Base-by-base conservation (phyloP, 140 eudicot species). In the Bidens hawaiensis region DNA sequence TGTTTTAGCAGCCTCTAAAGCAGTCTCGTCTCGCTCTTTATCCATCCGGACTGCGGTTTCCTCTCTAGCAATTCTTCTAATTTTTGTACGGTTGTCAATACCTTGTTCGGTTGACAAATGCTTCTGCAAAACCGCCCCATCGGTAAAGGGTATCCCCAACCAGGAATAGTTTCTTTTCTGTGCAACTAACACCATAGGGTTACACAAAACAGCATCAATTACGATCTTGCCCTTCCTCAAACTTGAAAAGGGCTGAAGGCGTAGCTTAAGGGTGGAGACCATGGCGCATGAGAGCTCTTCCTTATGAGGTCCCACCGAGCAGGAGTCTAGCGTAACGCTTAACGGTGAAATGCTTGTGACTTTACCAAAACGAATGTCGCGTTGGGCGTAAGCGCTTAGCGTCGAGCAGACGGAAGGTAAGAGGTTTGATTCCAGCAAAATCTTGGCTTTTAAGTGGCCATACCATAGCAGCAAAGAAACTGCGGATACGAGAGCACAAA, bases 81-180 rank as follows among this genome's bases (percentile, higher is more conserved):
- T 91, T 80, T 79, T 91, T 13, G 99, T 91, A 70, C 95, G 96
- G 57, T 68, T 50, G 68, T 91, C 99, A 63, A 91, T 91, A 22
- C 99, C 99, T 55, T 91, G 96, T 83, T 91, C 99, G 45, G 93
- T 80, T 28, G 99, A 91, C 65, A 82, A 70, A 75, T 85, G 99
- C 82, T 85, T 80, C 64, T 68, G 83, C 5, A 70, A 46, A 66
- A 41, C 67, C 16, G 74, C 96, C 12, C 77, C 96, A 38, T 87
- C 96, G 6, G 75, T 10, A 72, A 49, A 82, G 38, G 99, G 96
- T 74, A 93, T 76, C 11, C 96, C 99, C 68, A 84, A 77, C 99
- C 99, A 93, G 28, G 99, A 71, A 62, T 75, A 93, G 60, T 93
- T 72, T 76, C 85, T 85, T 80, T 87, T 85, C 64, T 91, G 96